Conservation (phyloP, 2,329 filamentous ascomycete genomes). For the Niveomyces coronatus region DNA sequence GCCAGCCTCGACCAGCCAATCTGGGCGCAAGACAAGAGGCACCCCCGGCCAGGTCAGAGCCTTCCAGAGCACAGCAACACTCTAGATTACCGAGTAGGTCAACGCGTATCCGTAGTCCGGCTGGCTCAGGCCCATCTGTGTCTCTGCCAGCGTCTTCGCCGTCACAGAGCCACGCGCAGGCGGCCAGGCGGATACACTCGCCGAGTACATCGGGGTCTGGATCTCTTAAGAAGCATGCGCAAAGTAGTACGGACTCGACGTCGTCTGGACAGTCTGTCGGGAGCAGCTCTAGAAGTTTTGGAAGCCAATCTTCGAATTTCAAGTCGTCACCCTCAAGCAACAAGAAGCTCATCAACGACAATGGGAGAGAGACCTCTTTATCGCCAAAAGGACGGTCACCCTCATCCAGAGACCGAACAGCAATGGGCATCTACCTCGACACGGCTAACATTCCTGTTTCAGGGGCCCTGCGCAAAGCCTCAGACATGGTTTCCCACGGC, state of each 20-base stretch:
- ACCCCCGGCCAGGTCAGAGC: neutral
- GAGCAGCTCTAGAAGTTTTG: too few relatives aligned
- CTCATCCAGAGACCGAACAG: constrained; percentile 5
- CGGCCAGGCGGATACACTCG: constrained; percentile 33
- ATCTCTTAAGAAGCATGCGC: too few relatives aligned
- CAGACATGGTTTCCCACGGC: constrained; percentile 28
- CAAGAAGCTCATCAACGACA: too few relatives aligned
- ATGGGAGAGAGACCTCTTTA: constrained; percentile 9
- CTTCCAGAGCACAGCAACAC: neutral
- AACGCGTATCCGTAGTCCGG: neutral
- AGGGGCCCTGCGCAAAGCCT: constrained; percentile 29
- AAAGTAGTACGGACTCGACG: too few relatives aligned
- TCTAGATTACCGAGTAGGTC: constrained; percentile 6
- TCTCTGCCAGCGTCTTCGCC: too few relatives aligned
- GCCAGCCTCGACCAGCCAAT: constrained; percentile 1
- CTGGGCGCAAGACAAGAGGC: neutral
- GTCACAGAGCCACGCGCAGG: too few relatives aligned
- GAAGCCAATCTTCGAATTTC: too few relatives aligned
- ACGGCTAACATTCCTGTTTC: constrained; percentile 33
- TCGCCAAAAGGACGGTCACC: constrained; percentile 4
- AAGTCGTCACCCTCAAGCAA: too few relatives aligned
- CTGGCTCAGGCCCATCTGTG: neutral
- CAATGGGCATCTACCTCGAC: constrained; percentile 11
- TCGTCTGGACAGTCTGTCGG: too few relatives aligned
- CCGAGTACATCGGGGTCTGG: constrained; percentile 23